These are phyloP conservation scores for Turritis glabra DNA, from an alignment of 345 rosid genomes.

Conservation along the genomic window DNA sequence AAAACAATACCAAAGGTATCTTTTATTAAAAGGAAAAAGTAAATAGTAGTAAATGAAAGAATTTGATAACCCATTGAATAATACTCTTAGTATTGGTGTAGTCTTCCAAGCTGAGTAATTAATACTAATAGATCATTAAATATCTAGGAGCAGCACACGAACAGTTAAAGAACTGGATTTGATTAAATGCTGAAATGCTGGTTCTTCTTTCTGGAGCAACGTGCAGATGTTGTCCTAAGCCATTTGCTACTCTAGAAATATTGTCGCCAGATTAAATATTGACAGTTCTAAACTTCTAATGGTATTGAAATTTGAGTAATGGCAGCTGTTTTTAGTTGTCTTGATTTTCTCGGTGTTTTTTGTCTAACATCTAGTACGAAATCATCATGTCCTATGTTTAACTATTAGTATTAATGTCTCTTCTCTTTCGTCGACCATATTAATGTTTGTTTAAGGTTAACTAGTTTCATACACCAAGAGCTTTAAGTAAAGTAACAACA, in stretches of 20 bases:
- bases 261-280: constrained; percentile 5
- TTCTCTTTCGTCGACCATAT: not conserved
- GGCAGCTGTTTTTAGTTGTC: constrained; percentile 26
- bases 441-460: not conserved
- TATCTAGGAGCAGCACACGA: not conserved
- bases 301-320: constrained; percentile 1
- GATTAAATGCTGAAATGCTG: not conserved
- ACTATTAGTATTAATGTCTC: not conserved
- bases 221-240: constrained; percentile 7
- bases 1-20: not conserved
- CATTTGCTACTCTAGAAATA: not conserved
- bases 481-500: too few species aligned
- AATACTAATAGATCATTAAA: not conserved
- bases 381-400: not conserved
- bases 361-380: not conserved
- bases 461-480: too few species aligned
- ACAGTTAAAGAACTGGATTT: constrained; percentile 11
- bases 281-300: not conserved
- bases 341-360: constrained; percentile 18
- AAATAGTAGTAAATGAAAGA: not conserved
- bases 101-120: not conserved
- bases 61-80: not conserved
- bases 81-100: not conserved
- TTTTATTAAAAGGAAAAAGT: not conserved
- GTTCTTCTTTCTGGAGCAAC: constrained; percentile 13